These are phyloP conservation scores for Globisporangium cystogenes DNA, from an alignment of 352 stramenopile genomes.

Conservation along the genomic window DNA sequence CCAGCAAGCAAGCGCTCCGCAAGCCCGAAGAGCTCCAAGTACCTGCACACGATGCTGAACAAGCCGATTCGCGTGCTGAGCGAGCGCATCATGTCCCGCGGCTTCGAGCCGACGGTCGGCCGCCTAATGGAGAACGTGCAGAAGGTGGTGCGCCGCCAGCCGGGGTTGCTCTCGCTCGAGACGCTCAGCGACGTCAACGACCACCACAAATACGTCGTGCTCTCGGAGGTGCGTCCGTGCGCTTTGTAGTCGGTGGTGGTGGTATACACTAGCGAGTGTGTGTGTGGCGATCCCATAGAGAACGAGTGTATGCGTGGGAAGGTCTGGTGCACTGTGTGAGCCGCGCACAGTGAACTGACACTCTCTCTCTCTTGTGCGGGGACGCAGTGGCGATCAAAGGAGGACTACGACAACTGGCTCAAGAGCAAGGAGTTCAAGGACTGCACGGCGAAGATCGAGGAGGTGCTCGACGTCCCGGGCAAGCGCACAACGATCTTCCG, in stretches of 20 bases:
- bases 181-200: conserved; percentile 78
- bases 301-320: background rate
- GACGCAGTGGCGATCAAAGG: conserved; percentile 67
- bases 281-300: too few relatives aligned
- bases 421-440: conserved; percentile 73
- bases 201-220: conserved; percentile 85
- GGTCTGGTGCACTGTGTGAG: too few relatives aligned
- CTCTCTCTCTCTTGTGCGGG: too few relatives aligned
- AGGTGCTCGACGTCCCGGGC: conserved; percentile 79
- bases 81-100: conserved; percentile 78
- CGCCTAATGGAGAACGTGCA: conserved; percentile 82
- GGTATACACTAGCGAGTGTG: conserved; percentile 3
- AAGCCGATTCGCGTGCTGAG: conserved; percentile 77
- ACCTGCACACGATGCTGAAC: conserved; percentile 29
- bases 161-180: conserved; percentile 73
- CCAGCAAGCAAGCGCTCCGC: background rate
- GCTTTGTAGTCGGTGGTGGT: background rate
- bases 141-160: conserved; percentile 66
- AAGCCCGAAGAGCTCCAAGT: too few relatives aligned
- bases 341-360: too few relatives aligned
- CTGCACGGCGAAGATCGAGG: conserved; percentile 82
- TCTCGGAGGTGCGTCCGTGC: conserved; percentile 59
- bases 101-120: conserved; percentile 76
- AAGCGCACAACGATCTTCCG: conserved; percentile 87
- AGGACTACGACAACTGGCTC: conserved; percentile 77